A percentile compares a stretch with the other conserved stretches of the same genome.
Conservation (phyloP, 495 filamentous ascomycete genomes). For the Sphaerosporella brunnea region DNA sequence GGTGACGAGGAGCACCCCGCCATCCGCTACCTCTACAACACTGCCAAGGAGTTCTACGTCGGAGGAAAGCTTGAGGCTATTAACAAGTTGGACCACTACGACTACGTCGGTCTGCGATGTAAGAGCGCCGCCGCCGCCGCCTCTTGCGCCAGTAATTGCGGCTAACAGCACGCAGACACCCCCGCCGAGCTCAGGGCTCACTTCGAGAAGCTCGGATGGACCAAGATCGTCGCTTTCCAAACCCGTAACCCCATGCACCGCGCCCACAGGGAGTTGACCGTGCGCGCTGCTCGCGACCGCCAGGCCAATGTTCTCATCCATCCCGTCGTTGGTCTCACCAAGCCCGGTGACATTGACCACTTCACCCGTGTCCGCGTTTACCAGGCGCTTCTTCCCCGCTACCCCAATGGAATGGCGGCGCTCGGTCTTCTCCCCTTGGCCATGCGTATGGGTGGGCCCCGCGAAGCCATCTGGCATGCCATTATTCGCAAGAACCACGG, state of each 20-base stretch:
- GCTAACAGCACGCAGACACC: slow-evolving; percentile 43
- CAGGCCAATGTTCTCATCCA: slow-evolving; percentile 98
- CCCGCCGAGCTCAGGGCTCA: slow-evolving; percentile 86
- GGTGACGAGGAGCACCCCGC: slow-evolving; percentile 89
- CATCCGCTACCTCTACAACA: slow-evolving; percentile 67
- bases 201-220: slow-evolving; percentile 98
- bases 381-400: slow-evolving; percentile 87
- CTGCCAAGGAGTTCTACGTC: slow-evolving; percentile 71
- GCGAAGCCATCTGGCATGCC: slow-evolving; percentile 98
- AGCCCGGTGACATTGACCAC: slow-evolving; percentile 98
- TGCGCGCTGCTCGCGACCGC: slow-evolving; percentile 82
- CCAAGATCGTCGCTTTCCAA: slow-evolving; percentile 93
- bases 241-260: slow-evolving; percentile 98
- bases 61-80: slow-evolving; percentile 91
- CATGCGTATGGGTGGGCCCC: slow-evolving; percentile 97
- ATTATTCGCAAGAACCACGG: slow-evolving; percentile 99
- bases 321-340: slow-evolving; percentile 93
- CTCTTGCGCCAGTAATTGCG: slow-evolving; percentile 10
- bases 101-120: slow-evolving; percentile 94
- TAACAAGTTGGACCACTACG: slow-evolving; percentile 89
- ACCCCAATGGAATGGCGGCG: slow-evolving; percentile 98
- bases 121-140: slow-evolving; percentile 27
- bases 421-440: slow-evolving; percentile 88
- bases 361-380: slow-evolving; percentile 98
- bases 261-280: slow-evolving; percentile 90